Evolutionary conservation across 2,329 filamentous ascomycete species (phyloP), one percentile per base, ranked within the genome.

Genomic region (Chaetothyriales sp.): DNA sequence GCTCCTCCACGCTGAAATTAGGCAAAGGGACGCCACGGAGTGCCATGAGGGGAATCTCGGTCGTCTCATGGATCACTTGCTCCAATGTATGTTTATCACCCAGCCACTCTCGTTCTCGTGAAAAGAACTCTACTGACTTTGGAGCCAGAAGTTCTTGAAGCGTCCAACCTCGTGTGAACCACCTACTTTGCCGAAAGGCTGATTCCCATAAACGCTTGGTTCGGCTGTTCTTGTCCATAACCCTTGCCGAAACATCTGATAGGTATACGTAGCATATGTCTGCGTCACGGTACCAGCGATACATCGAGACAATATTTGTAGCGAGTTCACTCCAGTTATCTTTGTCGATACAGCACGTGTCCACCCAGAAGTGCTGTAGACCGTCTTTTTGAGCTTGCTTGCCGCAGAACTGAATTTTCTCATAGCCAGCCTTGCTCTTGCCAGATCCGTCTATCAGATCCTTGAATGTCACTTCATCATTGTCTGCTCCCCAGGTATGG

Each of bases 71-170:
- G 43, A 65, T 58, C 6, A 50, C 43, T 29, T 56, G 40, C 50
- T 54, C 53, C 19, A 64, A 56, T 20, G 54, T 57, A 8, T 8
- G 47, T 52, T 63, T 65, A 29, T 59, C 51, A 19, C 64, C 63
- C 9, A 67, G 55, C 4, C 28, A 47, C 18, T 25, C 33, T 8
- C 56, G 40, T 6, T 62, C 57, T 2, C 49, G 29, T 5, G 57
- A 53, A 47, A 61, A 67, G 58, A 66, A 67, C 28, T 61, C 59
- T 18, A 66, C 60, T 5, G 37, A 48, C 43, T 10, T 13, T 2
- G 64, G 65, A 2, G 62, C 64, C 8, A 61, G 49, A 25, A 61
- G 50, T 46, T 61, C 60, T 51, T 60, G 58, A 40, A 60, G 45
- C 8, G 58, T 60, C 58, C 59, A 61, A 28, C 58, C 59, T 37